Base-by-base conservation (phyloP, 352 stramenopile species). In the Plasmopara halstedii region DNA sequence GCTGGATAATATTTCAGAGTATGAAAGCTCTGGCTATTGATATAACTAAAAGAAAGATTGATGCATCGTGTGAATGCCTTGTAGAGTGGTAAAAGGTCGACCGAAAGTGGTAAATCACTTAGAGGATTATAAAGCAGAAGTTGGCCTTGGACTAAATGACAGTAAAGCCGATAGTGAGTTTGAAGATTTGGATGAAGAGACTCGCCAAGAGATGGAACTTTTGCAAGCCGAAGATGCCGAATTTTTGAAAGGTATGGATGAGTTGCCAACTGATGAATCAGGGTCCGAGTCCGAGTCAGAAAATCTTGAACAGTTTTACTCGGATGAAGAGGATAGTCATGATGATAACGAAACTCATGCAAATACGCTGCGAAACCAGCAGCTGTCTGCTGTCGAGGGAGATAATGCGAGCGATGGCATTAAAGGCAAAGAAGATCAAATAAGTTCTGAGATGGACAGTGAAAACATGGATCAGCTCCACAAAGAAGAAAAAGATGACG, bases 201-300 rank as follows among this genome's bases (percentile, higher is more conserved):
- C 75, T 50, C 73, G 75, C 8, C 65, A 59, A 3, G 81, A 93
- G 56, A 77, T 93, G 61, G 64, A 68, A 23, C 27, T 89, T 50
- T 45, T 93, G 44, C 74, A 88, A 58, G 62, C 73, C 6, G 81
- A 93, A 60, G 81, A 93, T 46, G 76, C 78, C n/a, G 70, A 80
- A 22, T 93, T 93, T 51, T 52, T 93, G 8, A 63, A 73, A 37
- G 81, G 78, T 25, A 88, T 93, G 72, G 81, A 93, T 40, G 73
- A 93, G 41, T 48, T 93, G 41, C 81, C 81, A 23, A 90, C 81
- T 0, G 81, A 93, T 46, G 81, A 93, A 42, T 85, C 74, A 15
- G 78, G 90, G 26, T 61, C 73, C 0, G 75, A 92, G 26, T 61
- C 73, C 0, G 75, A 90, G 20, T 77, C 59, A 23, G 81, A 92